Conservation (phyloP, 176 grass and related monocot species). For the Bolboschoenus planiculmis region DNA sequence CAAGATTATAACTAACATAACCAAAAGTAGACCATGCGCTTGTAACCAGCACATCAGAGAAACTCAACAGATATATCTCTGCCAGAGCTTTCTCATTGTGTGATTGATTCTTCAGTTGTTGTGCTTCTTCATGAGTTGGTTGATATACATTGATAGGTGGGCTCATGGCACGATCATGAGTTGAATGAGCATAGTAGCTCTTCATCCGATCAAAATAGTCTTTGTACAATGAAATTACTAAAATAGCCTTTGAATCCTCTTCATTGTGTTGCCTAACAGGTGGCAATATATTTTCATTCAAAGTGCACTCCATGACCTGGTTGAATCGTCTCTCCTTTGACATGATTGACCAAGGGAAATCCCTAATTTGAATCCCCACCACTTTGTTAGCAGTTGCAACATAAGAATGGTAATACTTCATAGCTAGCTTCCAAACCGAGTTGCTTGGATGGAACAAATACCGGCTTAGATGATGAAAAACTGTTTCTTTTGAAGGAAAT, state of each 20-base stretch:
- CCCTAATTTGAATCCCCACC: slow-evolving; percentile 45
- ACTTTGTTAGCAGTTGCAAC: slow-evolving; percentile 34
- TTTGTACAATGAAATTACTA: slow-evolving; percentile 42
- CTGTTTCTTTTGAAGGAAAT: slow-evolving; percentile 53
- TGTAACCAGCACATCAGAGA: slow-evolving; percentile 41
- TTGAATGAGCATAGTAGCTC: slow-evolving; percentile 31
- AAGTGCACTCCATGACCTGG: slow-evolving; percentile 35
- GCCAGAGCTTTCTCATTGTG: slow-evolving; percentile 71
- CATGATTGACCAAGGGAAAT: slow-evolving; percentile 27
- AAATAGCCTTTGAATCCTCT: slow-evolving; percentile 32
- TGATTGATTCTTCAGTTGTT: slow-evolving; percentile 30
- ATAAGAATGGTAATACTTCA: slow-evolving; percentile 47
- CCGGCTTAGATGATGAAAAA: slow-evolving; percentile 66
- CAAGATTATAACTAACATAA: slow-evolving; percentile 54
- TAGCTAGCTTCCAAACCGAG: slow-evolving; percentile 43
- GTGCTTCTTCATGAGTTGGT: slow-evolving; percentile 47
- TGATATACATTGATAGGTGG: slow-evolving; percentile 52
- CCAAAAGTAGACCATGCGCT: slow-evolving; percentile 51
- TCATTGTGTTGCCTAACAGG: not conserved
- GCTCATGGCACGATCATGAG: slow-evolving; percentile 8
- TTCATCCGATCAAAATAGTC: slow-evolving; percentile 57
- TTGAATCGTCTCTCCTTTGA: slow-evolving; percentile 29
- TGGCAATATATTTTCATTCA: slow-evolving; percentile 39
- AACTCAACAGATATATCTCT: slow-evolving; percentile 66
- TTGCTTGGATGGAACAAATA: slow-evolving; percentile 75